phyloP scores from a whole-genome alignment of 1,284 basidiomycete genomes.

The Ustilago crameri region DNA sequence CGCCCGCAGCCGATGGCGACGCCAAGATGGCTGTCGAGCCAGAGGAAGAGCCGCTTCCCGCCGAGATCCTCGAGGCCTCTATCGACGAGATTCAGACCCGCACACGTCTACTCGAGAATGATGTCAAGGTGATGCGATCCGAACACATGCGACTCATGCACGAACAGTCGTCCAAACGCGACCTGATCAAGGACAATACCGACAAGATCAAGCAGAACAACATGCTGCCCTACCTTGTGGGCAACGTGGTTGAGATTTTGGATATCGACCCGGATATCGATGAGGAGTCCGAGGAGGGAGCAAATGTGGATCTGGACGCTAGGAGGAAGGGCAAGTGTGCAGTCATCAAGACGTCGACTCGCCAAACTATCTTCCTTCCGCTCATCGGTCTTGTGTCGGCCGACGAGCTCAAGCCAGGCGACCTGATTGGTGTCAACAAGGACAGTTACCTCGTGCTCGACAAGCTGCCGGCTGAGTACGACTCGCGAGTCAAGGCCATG shows the following conservation, averaged over 20 bases:
- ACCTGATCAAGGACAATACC: constrained; percentile 96
- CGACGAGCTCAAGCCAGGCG: constrained; percentile 86
- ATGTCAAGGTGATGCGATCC: constrained; percentile 67
- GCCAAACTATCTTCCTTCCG: constrained; percentile 94
- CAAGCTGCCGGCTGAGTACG: constrained; percentile 81
- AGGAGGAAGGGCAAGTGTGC: constrained; percentile 97
- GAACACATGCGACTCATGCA: constrained; percentile 91
- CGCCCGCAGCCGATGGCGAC: constrained; percentile 35
- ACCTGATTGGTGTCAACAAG: constrained; percentile 98
- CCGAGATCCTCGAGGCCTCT: constrained; percentile 62
- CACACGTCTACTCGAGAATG: constrained; percentile 66
- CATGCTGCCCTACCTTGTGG: constrained; percentile 95
- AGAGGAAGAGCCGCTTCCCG: constrained; percentile 49
- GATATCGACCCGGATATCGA: constrained; percentile 88
- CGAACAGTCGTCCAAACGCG: constrained; percentile 94
- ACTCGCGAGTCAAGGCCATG: constrained; percentile 87
- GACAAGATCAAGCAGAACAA: constrained; percentile 99
- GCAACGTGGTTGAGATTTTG: constrained; percentile 85
- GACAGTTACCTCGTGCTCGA: constrained; percentile 98
- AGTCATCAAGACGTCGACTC: constrained; percentile 97
- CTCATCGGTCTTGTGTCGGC: constrained; percentile 95
- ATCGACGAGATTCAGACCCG: constrained; percentile 65
- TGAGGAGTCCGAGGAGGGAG: constrained; percentile 83
- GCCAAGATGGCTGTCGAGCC: constrained; percentile 48
- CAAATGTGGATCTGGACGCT: constrained; percentile 90